These are phyloP conservation scores for Aspergillus ruber DNA, from an alignment of 2,329 filamentous ascomycete species.

Conservation along the genomic window DNA sequence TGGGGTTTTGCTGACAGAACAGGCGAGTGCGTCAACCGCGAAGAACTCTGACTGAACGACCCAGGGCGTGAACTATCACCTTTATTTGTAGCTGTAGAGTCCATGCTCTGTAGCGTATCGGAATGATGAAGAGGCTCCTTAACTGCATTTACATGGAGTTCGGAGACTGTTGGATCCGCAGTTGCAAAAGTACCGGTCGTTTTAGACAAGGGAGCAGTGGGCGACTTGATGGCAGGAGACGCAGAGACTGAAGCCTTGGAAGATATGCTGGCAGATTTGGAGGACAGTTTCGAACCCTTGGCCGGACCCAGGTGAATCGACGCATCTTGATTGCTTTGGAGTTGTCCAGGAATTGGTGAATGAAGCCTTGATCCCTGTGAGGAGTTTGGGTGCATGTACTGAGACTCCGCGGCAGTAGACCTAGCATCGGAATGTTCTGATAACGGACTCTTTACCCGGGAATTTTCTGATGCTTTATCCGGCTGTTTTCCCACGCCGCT, in stretches of 20 bases:
- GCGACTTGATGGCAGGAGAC: slow-evolving; percentile 33
- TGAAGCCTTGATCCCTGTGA: slow-evolving; percentile 32
- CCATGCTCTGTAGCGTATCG: slow-evolving; percentile 23
- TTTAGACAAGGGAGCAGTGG: slow-evolving; percentile 31
- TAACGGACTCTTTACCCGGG: slow-evolving; percentile 20
- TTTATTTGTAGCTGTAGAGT: slow-evolving; percentile 22
- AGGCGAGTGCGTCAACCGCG: slow-evolving; percentile 29
- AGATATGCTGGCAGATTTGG: slow-evolving; percentile 37
- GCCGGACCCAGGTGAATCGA: slow-evolving; percentile 12
- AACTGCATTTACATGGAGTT: slow-evolving; percentile 35
- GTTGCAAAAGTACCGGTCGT: slow-evolving; percentile 21
- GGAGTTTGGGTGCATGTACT: slow-evolving; percentile 23
- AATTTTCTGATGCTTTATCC: slow-evolving; percentile 21
- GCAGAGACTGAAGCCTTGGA: slow-evolving; percentile 36
- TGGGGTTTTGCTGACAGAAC: slow-evolving; percentile 24
- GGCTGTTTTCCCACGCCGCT: slow-evolving; percentile 27
- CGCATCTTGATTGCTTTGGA: slow-evolving; percentile 25
- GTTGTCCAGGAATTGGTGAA: slow-evolving; percentile 28
- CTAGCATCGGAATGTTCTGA: slow-evolving; percentile 21
- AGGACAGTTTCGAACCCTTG: slow-evolving; percentile 34
- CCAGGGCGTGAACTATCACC: slow-evolving; percentile 23
- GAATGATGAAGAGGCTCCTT: slow-evolving; percentile 22
- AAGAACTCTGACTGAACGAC: slow-evolving; percentile 25
- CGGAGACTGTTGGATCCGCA: slow-evolving; percentile 44
- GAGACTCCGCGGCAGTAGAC: slow-evolving; percentile 18